Conservation (phyloP, 2,329 filamentous ascomycete genomes). For the Eutypa lata region DNA sequence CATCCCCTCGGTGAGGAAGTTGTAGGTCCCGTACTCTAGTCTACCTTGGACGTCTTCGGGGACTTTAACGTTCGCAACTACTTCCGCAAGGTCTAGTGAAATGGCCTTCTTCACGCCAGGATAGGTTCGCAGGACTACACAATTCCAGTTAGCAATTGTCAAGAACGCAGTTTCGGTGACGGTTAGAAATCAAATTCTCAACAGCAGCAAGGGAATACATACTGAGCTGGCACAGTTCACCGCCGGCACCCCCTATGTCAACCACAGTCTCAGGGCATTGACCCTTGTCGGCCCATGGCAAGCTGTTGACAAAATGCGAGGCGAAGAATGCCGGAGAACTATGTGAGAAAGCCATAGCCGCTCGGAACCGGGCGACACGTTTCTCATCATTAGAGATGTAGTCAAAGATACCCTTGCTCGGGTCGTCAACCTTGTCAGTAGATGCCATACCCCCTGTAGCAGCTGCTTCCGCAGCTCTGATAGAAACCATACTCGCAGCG, state of each 20-base stretch:
- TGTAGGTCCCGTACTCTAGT: constrained; percentile 17
- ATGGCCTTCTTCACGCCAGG: constrained; percentile 14
- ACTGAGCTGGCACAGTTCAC: constrained; percentile 15
- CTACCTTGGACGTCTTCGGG: constrained; percentile 17
- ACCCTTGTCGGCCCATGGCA: constrained; percentile 18
- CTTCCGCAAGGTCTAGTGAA: constrained; percentile 22
- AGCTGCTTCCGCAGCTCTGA: constrained; percentile 1
- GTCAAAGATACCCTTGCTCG: constrained; percentile 21
- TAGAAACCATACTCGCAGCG: constrained; percentile 15
- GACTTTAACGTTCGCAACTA: constrained; percentile 15
- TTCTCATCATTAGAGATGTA: constrained; percentile 18
- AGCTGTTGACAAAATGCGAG: constrained; percentile 19
- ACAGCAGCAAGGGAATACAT: too few relatives aligned
- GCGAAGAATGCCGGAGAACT: constrained; percentile 13
- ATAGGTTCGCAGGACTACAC: constrained; percentile 12
- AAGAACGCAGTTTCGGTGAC: background rate
- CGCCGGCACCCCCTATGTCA: constrained; percentile 23
- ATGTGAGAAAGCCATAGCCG: constrained; percentile 20
- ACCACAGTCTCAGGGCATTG: constrained; percentile 19
- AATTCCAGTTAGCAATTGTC: background rate
- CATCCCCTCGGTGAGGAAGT: constrained; percentile 20
- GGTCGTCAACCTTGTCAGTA: constrained; percentile 11
- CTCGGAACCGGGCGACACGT: constrained; percentile 20
- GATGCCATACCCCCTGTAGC: constrained; percentile 2
- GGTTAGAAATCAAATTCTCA: background rate